These are phyloP conservation scores for Pythium guiyangense DNA, from an alignment of 352 stramenopile species.

Conservation along the genomic window DNA sequence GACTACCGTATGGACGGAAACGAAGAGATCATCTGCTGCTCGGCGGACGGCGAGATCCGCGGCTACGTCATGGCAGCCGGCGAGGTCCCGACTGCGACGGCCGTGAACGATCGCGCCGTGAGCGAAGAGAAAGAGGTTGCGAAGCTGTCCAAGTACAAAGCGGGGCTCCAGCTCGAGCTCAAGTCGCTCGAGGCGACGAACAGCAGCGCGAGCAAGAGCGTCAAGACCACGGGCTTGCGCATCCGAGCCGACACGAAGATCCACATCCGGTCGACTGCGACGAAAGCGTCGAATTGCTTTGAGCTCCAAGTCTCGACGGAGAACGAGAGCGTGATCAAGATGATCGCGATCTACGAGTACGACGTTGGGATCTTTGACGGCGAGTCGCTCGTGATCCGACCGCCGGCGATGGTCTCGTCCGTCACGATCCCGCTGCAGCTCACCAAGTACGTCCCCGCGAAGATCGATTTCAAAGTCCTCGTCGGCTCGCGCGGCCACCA, in stretches of 20 bases:
- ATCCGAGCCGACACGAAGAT: conserved; percentile 59
- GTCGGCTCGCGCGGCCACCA: conserved; percentile 81
- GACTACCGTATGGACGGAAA: conserved; percentile 89
- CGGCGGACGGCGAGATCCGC: conserved; percentile 71
- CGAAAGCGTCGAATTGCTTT: conserved; percentile 43
- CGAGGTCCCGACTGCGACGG: conserved; percentile 25
- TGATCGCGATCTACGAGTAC: conserved; percentile 82
- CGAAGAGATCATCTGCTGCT: conserved; percentile 88
- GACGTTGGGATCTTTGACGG: conserved; percentile 85
- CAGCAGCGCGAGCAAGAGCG: conserved; percentile 21
- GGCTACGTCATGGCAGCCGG: conserved; percentile 52
- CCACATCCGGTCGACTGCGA: conserved; percentile 49
- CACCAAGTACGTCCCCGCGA: conserved; percentile 59
- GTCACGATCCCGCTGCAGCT: conserved; percentile 55
- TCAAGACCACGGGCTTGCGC: conserved; percentile 29
- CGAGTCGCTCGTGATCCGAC: conserved; percentile 72
- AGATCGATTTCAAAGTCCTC: conserved; percentile 66
- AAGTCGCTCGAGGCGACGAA: conserved; percentile 58
- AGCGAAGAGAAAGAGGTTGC: conserved; percentile 73
- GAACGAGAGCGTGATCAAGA: conserved; percentile 86
- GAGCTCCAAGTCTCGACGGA: conserved; percentile 84
- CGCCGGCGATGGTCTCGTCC: conserved; percentile 33
- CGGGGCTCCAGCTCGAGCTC: conserved; percentile 69
- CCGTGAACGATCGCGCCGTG: conserved; percentile 34
- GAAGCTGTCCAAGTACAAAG: conserved; percentile 80